Evolutionary conservation across 1,284 basidiomycete genomes (phyloP), one percentile per base, ranked within the genome.

Genomic region (Fomitopsis schrenkii): DNA sequence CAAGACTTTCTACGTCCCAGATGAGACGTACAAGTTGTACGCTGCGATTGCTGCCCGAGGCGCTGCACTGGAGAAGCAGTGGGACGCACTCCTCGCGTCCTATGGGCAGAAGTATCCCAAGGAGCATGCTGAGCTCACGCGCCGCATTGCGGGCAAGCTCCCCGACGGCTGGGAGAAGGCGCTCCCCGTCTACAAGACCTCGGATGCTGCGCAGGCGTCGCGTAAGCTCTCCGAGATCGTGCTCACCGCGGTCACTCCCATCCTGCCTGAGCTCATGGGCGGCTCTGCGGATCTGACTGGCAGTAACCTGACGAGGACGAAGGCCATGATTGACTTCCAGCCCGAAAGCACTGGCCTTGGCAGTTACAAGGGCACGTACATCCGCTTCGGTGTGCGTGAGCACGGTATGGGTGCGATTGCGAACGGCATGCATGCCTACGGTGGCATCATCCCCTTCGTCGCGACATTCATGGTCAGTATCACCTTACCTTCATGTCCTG

Each of bases 391-490:
- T 87, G 95, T 98, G 62, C 93, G 95, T 78, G 95, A 98, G 79
- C 95, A 98, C 77, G 95, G 83, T 70, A 98, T 98, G 95, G 93
- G 91, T 71, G 95, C 95, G 64, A 94, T 97, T 73, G 93, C 90
- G 71, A 97, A 97, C 76, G 94, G 94, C 76, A 76, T 97, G 64
- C 77, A 81, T 67, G 94, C 94, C 17, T 97, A 95, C 76, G 93
- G 93, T 59, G 90, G 83, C 64, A 87, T 94, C 69, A 83, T 94
- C 66, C 93, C 93, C 55, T 94, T 92, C 78, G 86, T 89, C 66
- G 93, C 88, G 65, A 96, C 94, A 59, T 97, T 95, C 88, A 76
- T 94, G 77, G 88, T 90, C 67, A 67, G 80, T 73, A 79, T 72
- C 33, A 38, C 45, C 52, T 30, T 17, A 15, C 19, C 53, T n/a